These are phyloP conservation scores for Spathaspora gorwiae DNA, from an alignment of 805 yeast genomes.

Conservation along the genomic window DNA sequence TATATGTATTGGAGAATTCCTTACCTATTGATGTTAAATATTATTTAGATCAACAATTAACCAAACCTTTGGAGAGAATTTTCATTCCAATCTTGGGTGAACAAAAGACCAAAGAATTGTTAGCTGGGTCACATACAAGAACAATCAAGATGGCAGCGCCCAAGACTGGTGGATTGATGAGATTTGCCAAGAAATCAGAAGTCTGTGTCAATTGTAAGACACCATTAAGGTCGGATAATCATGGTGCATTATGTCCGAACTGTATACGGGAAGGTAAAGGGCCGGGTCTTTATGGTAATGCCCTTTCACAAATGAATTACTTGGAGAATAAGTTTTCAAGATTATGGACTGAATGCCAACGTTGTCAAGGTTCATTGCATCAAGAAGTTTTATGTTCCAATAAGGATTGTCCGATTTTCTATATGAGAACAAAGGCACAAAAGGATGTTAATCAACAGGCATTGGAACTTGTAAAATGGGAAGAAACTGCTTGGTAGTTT, in stretches of 20 bases:
- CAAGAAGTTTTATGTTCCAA: conserved; percentile 94
- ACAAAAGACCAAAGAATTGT: conserved; percentile 68
- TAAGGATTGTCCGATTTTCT: conserved; percentile 95
- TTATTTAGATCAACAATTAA: conserved; percentile 85
- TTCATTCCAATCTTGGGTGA: conserved; percentile 95
- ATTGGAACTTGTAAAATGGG: conserved; percentile 62
- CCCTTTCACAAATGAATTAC: conserved; percentile 72
- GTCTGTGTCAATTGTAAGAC: conserved; percentile 85
- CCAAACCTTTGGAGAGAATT: conserved; percentile 89
- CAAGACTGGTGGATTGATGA: conserved; percentile 82
- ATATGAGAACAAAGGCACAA: conserved; percentile 88
- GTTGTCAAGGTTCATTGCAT: conserved; percentile 94
- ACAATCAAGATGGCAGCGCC: conserved; percentile 70
- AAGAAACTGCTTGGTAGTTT: conserved; percentile 48
- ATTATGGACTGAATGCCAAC: conserved; percentile 96
- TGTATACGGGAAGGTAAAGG: conserved; percentile 71
- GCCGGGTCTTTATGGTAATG: conserved; percentile 76
- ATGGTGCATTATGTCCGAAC: conserved; percentile 76
- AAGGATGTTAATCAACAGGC: conserved; percentile 61
- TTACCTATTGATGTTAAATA: conserved; percentile 92
- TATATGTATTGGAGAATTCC: conserved; percentile 86
- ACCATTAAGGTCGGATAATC: conserved; percentile 56
- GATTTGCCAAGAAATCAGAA: conserved; percentile 84
- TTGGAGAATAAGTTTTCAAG: conserved; percentile 80
- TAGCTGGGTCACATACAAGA: conserved; percentile 81